Percentiles rank a stretch among this genome's conserved stretches.
phyloP scores from a whole-genome alignment of 139 green algal genomes.

The Chlorella sp. region DNA sequence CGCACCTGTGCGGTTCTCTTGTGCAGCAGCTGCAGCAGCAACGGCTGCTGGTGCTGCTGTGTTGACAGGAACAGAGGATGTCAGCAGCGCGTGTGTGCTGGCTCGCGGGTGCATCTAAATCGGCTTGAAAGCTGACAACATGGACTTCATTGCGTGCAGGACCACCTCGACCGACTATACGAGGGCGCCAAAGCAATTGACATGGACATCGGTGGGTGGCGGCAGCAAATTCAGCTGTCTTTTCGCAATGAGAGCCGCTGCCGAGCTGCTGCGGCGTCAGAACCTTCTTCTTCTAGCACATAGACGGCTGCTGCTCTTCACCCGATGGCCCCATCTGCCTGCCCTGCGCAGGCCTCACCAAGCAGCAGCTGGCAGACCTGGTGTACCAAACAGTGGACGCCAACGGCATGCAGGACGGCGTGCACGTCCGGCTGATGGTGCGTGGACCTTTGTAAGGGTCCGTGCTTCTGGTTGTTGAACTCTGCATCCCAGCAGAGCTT shows the following conservation, averaged over 20 bases:
- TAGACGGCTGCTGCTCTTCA: neutral
- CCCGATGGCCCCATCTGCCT: too few species aligned
- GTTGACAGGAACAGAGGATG: too few species aligned
- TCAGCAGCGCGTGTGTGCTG: too few species aligned
- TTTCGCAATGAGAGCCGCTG: neutral
- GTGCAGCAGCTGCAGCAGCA: too few species aligned
- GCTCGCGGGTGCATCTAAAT: too few species aligned
- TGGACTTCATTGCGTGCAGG: too few species aligned
- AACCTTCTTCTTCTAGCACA: neutral
- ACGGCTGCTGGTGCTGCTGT: too few species aligned
- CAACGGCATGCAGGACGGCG: slow-evolving; percentile 71
- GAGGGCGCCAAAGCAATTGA: slow-evolving; percentile 75
- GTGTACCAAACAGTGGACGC: slow-evolving; percentile 72
- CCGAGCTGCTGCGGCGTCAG: neutral
- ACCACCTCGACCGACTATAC: slow-evolving; percentile 76
- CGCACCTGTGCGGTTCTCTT: neutral
- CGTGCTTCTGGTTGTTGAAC: too few species aligned
- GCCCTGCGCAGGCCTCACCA: slow-evolving; percentile 41
- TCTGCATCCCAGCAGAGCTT: too few species aligned
- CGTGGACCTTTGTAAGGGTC: too few species aligned
- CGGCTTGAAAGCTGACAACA: too few species aligned
- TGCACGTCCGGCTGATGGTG: slow-evolving; percentile 78
- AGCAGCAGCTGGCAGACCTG: slow-evolving; percentile 52
- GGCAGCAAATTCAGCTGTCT: neutral
- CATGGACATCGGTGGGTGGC: slow-evolving; percentile 66